These are phyloP conservation scores for Penicillium sp. DNA, from an alignment of 2,329 filamentous ascomycete species.

Conservation along the genomic window DNA sequence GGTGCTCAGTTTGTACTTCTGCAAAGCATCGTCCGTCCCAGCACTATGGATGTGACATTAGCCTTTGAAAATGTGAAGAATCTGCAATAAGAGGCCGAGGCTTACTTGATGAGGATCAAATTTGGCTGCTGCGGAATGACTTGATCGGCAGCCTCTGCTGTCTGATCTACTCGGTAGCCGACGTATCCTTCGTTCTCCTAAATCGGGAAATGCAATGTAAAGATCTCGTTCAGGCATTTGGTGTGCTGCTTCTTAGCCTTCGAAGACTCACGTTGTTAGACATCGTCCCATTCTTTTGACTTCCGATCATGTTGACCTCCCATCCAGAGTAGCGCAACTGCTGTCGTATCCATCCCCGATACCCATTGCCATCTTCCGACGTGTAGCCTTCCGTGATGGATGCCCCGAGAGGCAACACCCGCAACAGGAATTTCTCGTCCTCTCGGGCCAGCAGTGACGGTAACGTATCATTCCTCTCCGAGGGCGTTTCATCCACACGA, in stretches of 20 bases:
- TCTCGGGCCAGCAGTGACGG: neutral
- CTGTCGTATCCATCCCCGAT: slow-evolving; percentile 38
- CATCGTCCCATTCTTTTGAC: slow-evolving; percentile 24
- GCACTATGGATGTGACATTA: slow-evolving; percentile 20
- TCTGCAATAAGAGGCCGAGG: neutral
- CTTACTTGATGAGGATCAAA: slow-evolving; percentile 29
- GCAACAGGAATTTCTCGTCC: slow-evolving; percentile 1
- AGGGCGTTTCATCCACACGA: too few relatives aligned
- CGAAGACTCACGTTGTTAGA: slow-evolving; percentile 22
- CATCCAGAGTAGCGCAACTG: slow-evolving; percentile 30
- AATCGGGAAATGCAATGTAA: too few relatives aligned
- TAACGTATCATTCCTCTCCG: too few relatives aligned
- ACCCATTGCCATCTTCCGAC: slow-evolving; percentile 39
- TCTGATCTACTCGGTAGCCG: slow-evolving; percentile 23
- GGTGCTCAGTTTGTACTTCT: slow-evolving; percentile 19
- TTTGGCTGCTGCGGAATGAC: slow-evolving; percentile 23
- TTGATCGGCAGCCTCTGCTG: slow-evolving; percentile 9
- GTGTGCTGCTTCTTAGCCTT: too few relatives aligned
- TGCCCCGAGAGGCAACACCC: slow-evolving; percentile 34
- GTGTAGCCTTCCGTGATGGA: slow-evolving; percentile 39
- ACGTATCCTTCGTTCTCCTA: slow-evolving; percentile 28
- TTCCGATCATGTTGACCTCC: slow-evolving; percentile 32
- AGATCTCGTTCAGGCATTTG: too few relatives aligned
- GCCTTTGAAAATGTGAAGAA: neutral
- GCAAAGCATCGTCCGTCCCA: slow-evolving; percentile 37